Base-by-base conservation (phyloP, 2,329 filamentous ascomycete genomes). In the Aspergillus latus region DNA sequence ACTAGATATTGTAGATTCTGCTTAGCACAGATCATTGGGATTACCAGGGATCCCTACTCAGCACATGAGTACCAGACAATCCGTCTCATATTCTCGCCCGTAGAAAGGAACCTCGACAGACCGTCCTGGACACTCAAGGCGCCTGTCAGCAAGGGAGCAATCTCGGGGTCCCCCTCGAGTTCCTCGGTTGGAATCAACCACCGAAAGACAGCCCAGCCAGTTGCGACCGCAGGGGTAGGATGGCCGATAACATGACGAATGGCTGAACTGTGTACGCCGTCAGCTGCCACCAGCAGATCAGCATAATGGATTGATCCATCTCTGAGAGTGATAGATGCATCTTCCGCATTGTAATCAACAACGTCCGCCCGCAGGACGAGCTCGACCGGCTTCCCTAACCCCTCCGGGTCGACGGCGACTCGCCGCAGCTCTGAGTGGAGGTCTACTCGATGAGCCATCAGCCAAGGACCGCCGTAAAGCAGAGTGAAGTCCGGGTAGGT, bases 261-360 rank as follows among this genome's bases (percentile, higher is more conserved):
- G 8, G 48, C 49, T 0, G 61, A 53, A 2, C 66, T 65, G 51
- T 64, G 66, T 5, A 69, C 55, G 5, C 72, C 72, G 48, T 74
- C 71, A 2, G 68, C 72, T 6, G 60, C 69, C 26, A 74, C 48
- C 6, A 73, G 57, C 2, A 74, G 53, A 42, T 73, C 71, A 4
- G 67, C 69, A 21, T 54, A 34, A 42, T 66, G 49, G 10, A 40
- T 30, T 4, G 61, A 54, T 5, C 64, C 66, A 36, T 66, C 62
- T 2, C 58, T 59, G 1, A 71, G 52, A 1, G 44, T 48, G 6
- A 56, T 28, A 1, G 28, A 36, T 7, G 48, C 54, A 6, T 37
- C 40, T 3, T 63, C 62, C 4, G 60, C 43, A 42, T 69, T 64
- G 15, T 67, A 59, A 32, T 57, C 49, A 7, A 54, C 54, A 29